phyloP scores from a whole-genome alignment of 768 basidiomycete species.

The Lactifluus piperatus region DNA sequence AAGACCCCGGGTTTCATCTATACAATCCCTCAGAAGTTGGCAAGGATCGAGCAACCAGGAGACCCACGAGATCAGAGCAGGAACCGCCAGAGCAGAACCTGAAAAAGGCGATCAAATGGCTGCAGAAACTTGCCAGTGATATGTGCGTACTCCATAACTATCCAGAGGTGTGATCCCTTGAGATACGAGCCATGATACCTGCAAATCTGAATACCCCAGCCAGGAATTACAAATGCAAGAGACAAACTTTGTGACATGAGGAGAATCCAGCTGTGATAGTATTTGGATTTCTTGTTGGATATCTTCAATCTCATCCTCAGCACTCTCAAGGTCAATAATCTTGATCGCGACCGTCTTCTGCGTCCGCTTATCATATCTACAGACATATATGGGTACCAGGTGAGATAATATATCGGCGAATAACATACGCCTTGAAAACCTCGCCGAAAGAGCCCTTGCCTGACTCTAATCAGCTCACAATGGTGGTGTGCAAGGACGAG shows the following conservation, averaged over 20 bases:
- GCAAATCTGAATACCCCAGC: slow-evolving; percentile 15
- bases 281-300: slow-evolving; percentile 99
- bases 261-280: slow-evolving; percentile 90
- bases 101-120: slow-evolving; percentile 5
- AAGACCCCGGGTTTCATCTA: slow-evolving; percentile 99
- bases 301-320: slow-evolving; percentile 99
- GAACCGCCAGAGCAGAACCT: slow-evolving; percentile 98
- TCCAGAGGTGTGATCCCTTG: slow-evolving; percentile 96
- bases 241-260: slow-evolving; percentile 88
- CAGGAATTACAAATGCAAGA: slow-evolving; percentile 21
- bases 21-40: background rate
- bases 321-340: slow-evolving; percentile 98
- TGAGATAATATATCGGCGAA: slow-evolving; percentile 1
- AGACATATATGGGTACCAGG: slow-evolving; percentile 4
- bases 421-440: slow-evolving; percentile 89
- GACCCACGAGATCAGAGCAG: slow-evolving; percentile 85
- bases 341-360: slow-evolving; percentile 98
- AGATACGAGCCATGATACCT: slow-evolving; percentile 95
- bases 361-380: slow-evolving; percentile 89
- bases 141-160: slow-evolving; percentile 83
- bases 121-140: background rate
- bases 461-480: slow-evolving; percentile 27
- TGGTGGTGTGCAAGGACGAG: slow-evolving; percentile 13
- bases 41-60: slow-evolving; percentile 16
- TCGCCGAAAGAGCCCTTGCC: slow-evolving; percentile 99